phyloP scores from a whole-genome alignment of 345 rosid genomes.

The Gossypium rotundifolium region DNA sequence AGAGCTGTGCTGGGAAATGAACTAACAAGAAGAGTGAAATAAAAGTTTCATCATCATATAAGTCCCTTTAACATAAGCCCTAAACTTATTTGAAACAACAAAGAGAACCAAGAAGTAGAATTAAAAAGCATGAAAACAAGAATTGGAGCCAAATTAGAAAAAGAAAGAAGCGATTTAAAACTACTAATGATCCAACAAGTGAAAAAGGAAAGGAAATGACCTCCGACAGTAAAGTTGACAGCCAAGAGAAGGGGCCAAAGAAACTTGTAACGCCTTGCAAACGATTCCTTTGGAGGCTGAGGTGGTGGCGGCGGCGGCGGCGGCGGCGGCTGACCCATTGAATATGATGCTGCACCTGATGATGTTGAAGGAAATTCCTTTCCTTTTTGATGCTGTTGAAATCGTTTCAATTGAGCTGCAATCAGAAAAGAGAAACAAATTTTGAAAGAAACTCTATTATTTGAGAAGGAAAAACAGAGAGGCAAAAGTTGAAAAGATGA shows the following conservation, averaged over 20 bases:
- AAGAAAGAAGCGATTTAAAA: constrained; percentile 5
- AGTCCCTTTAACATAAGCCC: not conserved
- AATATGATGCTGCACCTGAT: constrained; percentile 47
- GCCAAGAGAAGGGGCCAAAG: constrained; percentile 76
- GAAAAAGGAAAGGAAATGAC: constrained; percentile 24
- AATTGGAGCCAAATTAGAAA: not conserved
- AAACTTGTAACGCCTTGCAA: constrained; percentile 75
- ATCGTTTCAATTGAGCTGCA: constrained; percentile 53
- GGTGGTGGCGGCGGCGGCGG: constrained; percentile 40
- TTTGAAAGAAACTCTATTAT: not conserved
- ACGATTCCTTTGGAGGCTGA: constrained; percentile 65
- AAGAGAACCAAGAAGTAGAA: constrained; percentile 12
- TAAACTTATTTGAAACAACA: not conserved
- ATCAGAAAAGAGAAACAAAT: not conserved
- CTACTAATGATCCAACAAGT: constrained; percentile 2
- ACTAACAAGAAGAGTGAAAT: not conserved
- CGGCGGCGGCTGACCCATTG: constrained; percentile 52
- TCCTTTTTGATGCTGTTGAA: constrained; percentile 36
- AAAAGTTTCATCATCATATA: not conserved
- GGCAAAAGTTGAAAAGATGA: constrained; percentile 16
- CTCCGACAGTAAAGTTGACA: constrained; percentile 76
- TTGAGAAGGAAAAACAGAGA: constrained; percentile 6
- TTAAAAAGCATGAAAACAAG: not conserved
- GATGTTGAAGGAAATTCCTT: constrained; percentile 36
- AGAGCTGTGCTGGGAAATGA: not conserved